Conservation (phyloP, 2,329 filamentous ascomycete species). For the Aspergillus hiratsukae region DNA sequence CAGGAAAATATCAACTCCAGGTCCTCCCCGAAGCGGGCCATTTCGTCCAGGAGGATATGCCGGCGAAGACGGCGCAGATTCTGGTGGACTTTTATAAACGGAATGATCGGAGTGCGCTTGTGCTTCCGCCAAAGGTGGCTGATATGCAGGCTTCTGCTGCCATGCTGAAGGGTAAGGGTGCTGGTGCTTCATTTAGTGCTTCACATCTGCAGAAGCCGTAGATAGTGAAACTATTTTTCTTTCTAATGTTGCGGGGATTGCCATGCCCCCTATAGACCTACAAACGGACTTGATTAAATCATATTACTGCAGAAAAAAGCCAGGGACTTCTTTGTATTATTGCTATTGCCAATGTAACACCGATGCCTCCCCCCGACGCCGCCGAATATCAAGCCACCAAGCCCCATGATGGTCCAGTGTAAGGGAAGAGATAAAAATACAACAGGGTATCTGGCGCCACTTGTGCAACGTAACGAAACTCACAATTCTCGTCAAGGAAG, state of each 20-base stretch:
- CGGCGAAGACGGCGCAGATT: constrained; percentile 79
- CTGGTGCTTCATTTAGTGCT: constrained; percentile 10
- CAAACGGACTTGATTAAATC: not conserved
- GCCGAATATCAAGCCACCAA: not conserved
- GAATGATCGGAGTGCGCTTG: constrained; percentile 79
- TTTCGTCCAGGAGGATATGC: constrained; percentile 93
- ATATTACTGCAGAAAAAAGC: not conserved
- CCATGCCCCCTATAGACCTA: not conserved
- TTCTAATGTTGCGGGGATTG: not conserved
- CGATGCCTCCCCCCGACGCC: constrained; percentile 12
- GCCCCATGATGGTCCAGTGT: not conserved
- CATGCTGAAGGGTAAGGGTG: constrained; percentile 34
- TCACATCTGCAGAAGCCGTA: not conserved
- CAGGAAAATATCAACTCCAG: constrained; percentile 85
- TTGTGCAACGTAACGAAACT: constrained; percentile 9
- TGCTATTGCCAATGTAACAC: constrained; percentile 3
- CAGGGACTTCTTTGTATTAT: not conserved
- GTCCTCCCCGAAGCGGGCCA: constrained; percentile 94
- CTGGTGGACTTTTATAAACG: constrained; percentile 87
- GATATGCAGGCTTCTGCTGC: constrained; percentile 52
- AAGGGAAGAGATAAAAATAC: not conserved
- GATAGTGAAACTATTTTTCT: not conserved
- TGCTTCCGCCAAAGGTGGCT: constrained; percentile 87
- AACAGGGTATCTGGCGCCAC: constrained; percentile 17
- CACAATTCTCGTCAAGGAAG: constrained; percentile 41